Base-by-base conservation (phyloP, 805 yeast genomes). In the Wickerhamiella bombiphila region DNA sequence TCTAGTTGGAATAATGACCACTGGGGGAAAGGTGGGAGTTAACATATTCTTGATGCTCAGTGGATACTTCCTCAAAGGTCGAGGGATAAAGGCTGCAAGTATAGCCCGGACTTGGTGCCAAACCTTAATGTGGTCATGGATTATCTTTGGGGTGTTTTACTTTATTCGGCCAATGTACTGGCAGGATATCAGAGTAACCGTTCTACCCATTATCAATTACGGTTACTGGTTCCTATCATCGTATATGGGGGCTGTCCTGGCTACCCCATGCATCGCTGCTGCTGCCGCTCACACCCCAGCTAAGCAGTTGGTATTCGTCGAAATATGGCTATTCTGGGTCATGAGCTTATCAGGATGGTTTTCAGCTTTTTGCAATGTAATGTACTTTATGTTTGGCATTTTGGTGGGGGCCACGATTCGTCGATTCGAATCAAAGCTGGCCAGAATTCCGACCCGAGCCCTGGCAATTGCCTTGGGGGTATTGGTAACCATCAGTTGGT, bases 51-150 rank as follows among this genome's bases (percentile, higher is more conserved):
- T 42, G 4, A 32, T 42, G 30, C 22, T 42, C 21, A 39, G 41
- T 2, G 45, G 45, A 2, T 42, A 34, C 30, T 42, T 42, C 35
- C 34, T 40, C 4, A 42, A 36, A 15, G 42, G 41, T 4, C 19
- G 16, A 16, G 32, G 36, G 4, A 30, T 42, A 13, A 35, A 34
- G 31, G 20, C 36, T 2, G 15, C 32, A 15, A 36, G 43, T 4
- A 16, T 42, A 5, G 40, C 36, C 9, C 26, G 45, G 3, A 42
- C 43, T 5, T 42, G 45, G 45, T 26, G 33, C 17, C 45, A 42
- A 19, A 30, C 41, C 5, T 11, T 25, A 9, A 33, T 16, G 16
- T 42, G 45, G 45, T 40, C 43, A 2, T 40, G 33, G 14, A 24
- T 24, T 9, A 16, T 40, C 6, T 25, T 41, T 11, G 33, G 33